Evolutionary conservation across 495 filamentous ascomycete species (phyloP).

Genomic region (Podospora fimiseda): DNA sequence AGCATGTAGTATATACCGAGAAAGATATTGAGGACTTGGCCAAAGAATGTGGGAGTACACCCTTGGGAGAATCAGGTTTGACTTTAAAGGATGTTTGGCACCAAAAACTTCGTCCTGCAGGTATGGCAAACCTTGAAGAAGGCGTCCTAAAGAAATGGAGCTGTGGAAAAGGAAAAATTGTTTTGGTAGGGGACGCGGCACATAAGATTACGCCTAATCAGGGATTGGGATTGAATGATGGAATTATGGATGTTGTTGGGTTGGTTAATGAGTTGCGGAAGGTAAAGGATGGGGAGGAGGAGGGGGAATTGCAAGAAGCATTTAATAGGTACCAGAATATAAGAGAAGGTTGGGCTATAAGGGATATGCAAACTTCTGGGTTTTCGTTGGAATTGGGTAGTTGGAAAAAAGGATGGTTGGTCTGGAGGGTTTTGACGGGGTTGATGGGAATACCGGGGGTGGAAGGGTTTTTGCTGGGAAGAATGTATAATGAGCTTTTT

Average conservation of each 20-base stretch:
- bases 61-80: not conserved
- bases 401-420: not conserved
- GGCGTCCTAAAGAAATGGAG: not conserved
- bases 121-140: not conserved
- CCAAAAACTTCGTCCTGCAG: not conserved
- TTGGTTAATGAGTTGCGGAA: not conserved
- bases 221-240: not conserved
- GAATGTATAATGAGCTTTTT: not conserved
- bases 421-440: not conserved
- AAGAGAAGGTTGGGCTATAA: not conserved
- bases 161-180: not conserved
- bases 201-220: not conserved
- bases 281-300: not conserved
- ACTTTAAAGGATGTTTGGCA: not conserved
- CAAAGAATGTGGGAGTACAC: not conserved
- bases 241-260: not conserved
- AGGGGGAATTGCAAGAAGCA: not conserved
- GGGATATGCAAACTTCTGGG: not conserved
- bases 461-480: not conserved
- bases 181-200: not conserved
- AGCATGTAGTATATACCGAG: not conserved
- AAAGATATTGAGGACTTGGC: not conserved
- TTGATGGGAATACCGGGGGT: not conserved
- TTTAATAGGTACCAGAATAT: not conserved
- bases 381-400: not conserved